These are phyloP conservation scores for Globisporangium camurandrum DNA, from an alignment of 352 stramenopile genomes.

Conservation along the genomic window DNA sequence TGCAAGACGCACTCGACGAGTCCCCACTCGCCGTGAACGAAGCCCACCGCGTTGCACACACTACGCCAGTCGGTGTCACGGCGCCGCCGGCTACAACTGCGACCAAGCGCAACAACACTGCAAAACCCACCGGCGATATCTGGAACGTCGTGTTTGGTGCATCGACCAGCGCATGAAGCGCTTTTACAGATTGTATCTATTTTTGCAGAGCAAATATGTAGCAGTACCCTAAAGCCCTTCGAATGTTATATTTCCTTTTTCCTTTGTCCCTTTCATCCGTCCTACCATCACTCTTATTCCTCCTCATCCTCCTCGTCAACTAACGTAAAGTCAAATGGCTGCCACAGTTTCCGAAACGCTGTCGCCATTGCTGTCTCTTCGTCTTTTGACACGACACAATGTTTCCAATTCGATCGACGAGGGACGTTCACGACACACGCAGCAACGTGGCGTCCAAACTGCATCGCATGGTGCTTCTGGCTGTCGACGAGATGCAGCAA, in stretches of 20 bases:
- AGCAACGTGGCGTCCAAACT: conserved; percentile 67
- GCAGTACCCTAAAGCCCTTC: too few species aligned
- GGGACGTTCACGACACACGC: conserved; percentile 57
- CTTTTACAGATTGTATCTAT: too few species aligned
- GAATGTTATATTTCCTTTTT: too few species aligned
- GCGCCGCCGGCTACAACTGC: conserved; percentile 1
- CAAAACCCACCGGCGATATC: too few species aligned
- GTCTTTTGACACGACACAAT: conserved; percentile 64
- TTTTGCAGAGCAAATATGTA: too few species aligned
- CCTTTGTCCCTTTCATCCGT: too few species aligned
- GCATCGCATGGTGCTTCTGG: conserved; percentile 82
- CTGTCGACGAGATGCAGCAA: conserved; percentile 60
- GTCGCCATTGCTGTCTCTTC: conserved; percentile 65
- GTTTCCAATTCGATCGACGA: conserved; percentile 74
- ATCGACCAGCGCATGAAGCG: conserved; percentile 4
- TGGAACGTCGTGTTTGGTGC: conserved; percentile 48
- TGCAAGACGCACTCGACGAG: conserved; percentile 53
- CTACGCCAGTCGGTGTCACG: too few species aligned
- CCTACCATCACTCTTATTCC: conserved; percentile 6
- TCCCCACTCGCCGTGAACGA: conserved; percentile 33
- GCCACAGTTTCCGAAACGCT: conserved; percentile 55
- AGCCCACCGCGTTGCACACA: conserved; percentile 4
- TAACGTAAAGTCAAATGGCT: conserved; percentile 68
- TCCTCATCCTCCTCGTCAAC: conserved; percentile 26
- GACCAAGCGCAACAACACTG: conserved; percentile 14